These are phyloP conservation scores for Phytophthora europaea DNA, from an alignment of 352 stramenopile species.

Conservation along the genomic window DNA sequence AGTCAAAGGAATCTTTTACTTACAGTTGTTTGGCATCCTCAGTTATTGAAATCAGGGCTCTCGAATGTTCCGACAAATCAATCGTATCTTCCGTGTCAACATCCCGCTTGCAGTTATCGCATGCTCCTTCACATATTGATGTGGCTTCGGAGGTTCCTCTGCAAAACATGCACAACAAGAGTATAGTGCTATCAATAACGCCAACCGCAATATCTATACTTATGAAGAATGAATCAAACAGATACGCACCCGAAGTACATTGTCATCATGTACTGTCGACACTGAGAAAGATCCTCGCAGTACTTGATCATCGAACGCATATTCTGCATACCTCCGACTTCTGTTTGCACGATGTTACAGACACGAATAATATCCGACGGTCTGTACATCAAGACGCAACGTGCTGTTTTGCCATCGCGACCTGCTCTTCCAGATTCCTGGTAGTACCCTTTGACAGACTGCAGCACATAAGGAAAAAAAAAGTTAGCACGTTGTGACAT, in stretches of 20 bases:
- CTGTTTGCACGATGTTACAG: slow-evolving; percentile 69
- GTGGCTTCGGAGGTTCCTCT: slow-evolving; percentile 55
- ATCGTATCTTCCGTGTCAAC: slow-evolving; percentile 29
- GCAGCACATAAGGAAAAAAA: slow-evolving; percentile 27
- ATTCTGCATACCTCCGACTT: slow-evolving; percentile 73
- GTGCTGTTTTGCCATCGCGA: slow-evolving; percentile 90
- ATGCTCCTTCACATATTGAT: slow-evolving; percentile 50
- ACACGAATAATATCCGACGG: slow-evolving; percentile 81
- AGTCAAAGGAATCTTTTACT: slow-evolving; percentile 5
- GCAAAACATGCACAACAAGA: background rate
- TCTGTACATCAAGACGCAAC: slow-evolving; percentile 92
- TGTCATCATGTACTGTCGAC: slow-evolving; percentile 59
- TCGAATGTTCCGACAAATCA: slow-evolving; percentile 61
- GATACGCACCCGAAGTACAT: slow-evolving; percentile 65
- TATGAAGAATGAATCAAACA: no score
- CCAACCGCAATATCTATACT: background rate
- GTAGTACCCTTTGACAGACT: slow-evolving; percentile 97
- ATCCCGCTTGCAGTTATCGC: slow-evolving; percentile 61
- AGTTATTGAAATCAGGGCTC: slow-evolving; percentile 59
- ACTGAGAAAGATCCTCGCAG: slow-evolving; percentile 47
- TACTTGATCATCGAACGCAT: slow-evolving; percentile 77
- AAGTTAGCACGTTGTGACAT: slow-evolving; percentile 2
- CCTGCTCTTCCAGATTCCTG: slow-evolving; percentile 97
- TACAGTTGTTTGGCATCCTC: slow-evolving; percentile 62
- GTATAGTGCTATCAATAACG: background rate